Evolutionary conservation across 371 early-diverging fungal genomes (phyloP).

Genomic region (Batrachochytrium dendrobatidis): DNA sequence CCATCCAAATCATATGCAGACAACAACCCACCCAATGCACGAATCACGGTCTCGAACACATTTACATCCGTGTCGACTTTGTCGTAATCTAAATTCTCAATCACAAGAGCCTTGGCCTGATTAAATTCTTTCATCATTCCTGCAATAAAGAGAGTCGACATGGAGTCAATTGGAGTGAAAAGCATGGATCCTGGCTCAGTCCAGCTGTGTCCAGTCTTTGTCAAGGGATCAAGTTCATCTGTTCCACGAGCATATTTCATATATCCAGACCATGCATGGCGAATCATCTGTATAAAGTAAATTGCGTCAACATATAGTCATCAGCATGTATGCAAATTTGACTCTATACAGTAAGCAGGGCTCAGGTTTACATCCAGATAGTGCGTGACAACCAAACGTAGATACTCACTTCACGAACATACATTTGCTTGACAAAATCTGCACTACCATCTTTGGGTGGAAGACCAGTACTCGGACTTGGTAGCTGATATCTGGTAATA

Average conservation of each 20-base stretch:
- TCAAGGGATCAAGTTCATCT: conserved; percentile 77
- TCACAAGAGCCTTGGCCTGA: conserved; percentile 60
- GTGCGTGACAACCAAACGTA: too few species aligned
- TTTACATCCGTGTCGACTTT: conserved; percentile 20
- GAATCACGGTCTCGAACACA: conserved; percentile 46
- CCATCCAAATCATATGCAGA: conserved; percentile 71
- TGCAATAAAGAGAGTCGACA: conserved; percentile 82
- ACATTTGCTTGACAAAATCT: too few species aligned
- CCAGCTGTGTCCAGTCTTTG: conserved; percentile 47
- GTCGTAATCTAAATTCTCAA: conserved; percentile 17
- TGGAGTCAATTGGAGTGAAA: conserved; percentile 75
- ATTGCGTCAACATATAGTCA: too few species aligned
- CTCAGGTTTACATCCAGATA: too few species aligned
- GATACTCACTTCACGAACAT: too few species aligned
- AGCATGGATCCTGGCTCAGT: conserved; percentile 57
- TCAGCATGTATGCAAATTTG: too few species aligned
- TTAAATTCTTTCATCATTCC: conserved; percentile 63
- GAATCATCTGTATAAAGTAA: too few species aligned
- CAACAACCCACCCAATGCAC: conserved; percentile 43
- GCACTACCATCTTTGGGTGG: too few species aligned
- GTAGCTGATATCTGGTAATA: too few species aligned
- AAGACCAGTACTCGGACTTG: too few species aligned
- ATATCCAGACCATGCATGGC: conserved; percentile 64
- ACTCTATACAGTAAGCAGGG: too few species aligned
- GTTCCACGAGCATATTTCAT: conserved; percentile 66